Percentiles rank a stretch among this genome's conserved stretches.
Conservation (phyloP, 345 rosid species). For the Dipteronia sinensis region DNA sequence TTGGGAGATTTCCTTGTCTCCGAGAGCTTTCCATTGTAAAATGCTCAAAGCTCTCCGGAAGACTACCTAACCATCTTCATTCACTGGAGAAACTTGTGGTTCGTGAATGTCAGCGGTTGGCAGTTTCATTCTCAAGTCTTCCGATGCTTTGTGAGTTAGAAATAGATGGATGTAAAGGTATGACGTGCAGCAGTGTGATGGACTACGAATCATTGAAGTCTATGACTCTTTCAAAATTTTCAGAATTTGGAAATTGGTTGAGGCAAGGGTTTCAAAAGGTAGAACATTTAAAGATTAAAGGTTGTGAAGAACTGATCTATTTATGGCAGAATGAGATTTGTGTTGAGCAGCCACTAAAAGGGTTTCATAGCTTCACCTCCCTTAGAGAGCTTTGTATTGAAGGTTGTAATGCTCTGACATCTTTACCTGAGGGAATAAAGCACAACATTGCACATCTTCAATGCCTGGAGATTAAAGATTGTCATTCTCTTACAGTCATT, state of each 20-base stretch:
- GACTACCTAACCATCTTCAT: neutral
- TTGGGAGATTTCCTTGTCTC: neutral
- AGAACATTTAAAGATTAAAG: neutral
- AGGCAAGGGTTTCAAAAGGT: neutral
- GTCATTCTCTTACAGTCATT: neutral
- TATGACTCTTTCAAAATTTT: neutral
- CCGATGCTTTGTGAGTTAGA: slow-evolving; percentile 4
- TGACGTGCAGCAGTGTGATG: neutral
- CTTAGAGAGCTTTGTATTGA: neutral
- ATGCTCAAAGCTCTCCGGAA: neutral
- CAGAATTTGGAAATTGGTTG: neutral
- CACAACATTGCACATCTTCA: too few species aligned
- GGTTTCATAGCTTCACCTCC: neutral
- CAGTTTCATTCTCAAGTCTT: neutral
- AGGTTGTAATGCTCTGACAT: neutral
- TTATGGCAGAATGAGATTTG: slow-evolving; percentile 3
- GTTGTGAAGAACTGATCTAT: neutral
- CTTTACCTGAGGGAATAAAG: too few species aligned
- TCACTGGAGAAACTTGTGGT: slow-evolving; percentile 2
- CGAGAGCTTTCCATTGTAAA: neutral
- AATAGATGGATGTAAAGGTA: neutral
- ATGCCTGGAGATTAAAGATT: too few species aligned
- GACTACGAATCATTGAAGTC: neutral
- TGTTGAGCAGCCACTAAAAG: neutral
- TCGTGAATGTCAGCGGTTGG: neutral